phyloP scores from a whole-genome alignment of 495 filamentous ascomycete genomes.

The Jackrogersella multiformis region DNA sequence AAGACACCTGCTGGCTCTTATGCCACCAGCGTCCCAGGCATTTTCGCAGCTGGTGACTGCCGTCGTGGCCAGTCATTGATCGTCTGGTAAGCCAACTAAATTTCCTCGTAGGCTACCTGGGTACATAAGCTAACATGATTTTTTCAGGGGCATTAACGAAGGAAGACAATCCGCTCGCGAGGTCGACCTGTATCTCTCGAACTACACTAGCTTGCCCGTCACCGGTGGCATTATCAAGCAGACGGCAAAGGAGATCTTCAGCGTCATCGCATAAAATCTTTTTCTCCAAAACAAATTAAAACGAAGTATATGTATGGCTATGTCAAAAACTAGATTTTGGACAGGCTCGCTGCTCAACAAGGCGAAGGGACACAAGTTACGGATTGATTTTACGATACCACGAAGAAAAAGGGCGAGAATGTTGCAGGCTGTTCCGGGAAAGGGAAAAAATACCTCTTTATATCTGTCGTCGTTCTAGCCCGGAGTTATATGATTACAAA shows the following conservation, averaged over 20 bases:
- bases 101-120: background rate
- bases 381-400: constrained; percentile 39
- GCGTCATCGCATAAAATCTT: constrained; percentile 28
- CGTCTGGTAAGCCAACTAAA: constrained; percentile 78
- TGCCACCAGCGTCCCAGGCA: constrained; percentile 83
- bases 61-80: constrained; percentile 96
- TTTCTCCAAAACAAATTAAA: constrained; percentile 1
- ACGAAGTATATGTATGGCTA: constrained; percentile 28
- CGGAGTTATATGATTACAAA: constrained; percentile 14
- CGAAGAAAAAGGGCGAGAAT: constrained; percentile 19
- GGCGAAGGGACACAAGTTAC: background rate
- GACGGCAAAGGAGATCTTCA: constrained; percentile 73
- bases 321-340: constrained; percentile 37
- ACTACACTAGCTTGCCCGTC: constrained; percentile 83
- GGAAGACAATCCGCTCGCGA: constrained; percentile 93
- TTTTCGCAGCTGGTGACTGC: constrained; percentile 98
- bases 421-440: constrained; percentile 20
- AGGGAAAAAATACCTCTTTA: constrained; percentile 1
- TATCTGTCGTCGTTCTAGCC: background rate
- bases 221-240: constrained; percentile 95
- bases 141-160: constrained; percentile 95
- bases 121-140: constrained; percentile 42
- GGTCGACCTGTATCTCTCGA: constrained; percentile 88
- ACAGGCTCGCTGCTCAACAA: constrained; percentile 31
- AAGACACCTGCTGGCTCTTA: constrained; percentile 95